phyloP scores from a whole-genome alignment of 352 stramenopile species.

The Pythium plurisporium region DNA sequence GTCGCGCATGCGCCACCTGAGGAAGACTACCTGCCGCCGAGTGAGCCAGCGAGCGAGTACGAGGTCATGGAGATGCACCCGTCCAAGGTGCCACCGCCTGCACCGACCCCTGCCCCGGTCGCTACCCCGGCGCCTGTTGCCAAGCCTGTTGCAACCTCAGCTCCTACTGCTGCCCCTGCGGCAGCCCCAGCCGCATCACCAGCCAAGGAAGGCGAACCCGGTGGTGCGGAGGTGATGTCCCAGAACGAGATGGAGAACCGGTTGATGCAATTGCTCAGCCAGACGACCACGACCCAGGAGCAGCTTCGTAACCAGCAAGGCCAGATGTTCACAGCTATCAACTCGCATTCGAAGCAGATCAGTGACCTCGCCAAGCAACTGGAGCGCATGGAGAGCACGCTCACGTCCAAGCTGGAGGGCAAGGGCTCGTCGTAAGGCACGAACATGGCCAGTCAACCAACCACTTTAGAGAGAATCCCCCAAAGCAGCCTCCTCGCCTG shows the following conservation, averaged over 20 bases:
- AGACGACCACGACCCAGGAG: constrained; percentile 78
- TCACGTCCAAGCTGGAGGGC: constrained; percentile 50
- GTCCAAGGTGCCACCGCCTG: constrained; percentile 14
- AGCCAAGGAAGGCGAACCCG: not conserved
- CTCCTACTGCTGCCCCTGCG: not conserved
- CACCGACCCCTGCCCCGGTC: not conserved
- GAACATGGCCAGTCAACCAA: no score
- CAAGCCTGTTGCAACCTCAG: not conserved
- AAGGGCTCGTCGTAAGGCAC: not conserved
- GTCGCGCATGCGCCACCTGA: constrained; percentile 30
- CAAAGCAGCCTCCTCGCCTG: no score
- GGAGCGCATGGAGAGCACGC: constrained; percentile 68
- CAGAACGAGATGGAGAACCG: constrained; percentile 73
- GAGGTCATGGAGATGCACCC: constrained; percentile 24
- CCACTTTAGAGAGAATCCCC: not conserved
- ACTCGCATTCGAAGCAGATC: constrained; percentile 75
- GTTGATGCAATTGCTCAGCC: constrained; percentile 68
- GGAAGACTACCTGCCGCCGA: constrained; percentile 17
- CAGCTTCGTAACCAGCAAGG: constrained; percentile 75
- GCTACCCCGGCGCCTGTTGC: not conserved
- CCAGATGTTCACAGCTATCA: constrained; percentile 78
- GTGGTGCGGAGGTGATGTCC: constrained; percentile 11
- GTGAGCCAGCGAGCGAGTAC: constrained; percentile 11
- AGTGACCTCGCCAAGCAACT: constrained; percentile 74
- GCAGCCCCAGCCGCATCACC: not conserved